Percentiles rank a stretch among this genome's conserved stretches.
Evolutionary conservation across 768 basidiomycete genomes (phyloP).

Genomic region (Polyporus arcularius): DNA sequence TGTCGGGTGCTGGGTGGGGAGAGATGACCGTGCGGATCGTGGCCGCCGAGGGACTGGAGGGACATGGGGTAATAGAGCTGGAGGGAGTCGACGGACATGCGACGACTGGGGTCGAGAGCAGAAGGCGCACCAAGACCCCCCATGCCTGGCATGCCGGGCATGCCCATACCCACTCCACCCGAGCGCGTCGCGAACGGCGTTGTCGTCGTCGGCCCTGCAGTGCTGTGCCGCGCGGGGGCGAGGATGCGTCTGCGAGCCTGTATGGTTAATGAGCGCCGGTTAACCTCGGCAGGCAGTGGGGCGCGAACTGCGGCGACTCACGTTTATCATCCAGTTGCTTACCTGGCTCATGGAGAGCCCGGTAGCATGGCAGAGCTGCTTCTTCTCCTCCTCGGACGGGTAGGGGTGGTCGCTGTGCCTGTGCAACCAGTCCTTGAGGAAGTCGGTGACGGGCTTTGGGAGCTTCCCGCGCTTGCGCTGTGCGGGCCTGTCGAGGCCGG

Average conservation of each 20-base stretch:
- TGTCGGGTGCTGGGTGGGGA: conserved; percentile 25
- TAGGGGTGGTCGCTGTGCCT: conserved; percentile 89
- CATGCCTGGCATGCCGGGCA: conserved; percentile 22
- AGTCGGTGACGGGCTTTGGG: conserved; percentile 89
- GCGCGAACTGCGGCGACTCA: conserved; percentile 31
- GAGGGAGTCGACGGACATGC: conserved; percentile 68
- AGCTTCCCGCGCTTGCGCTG: conserved; percentile 81
- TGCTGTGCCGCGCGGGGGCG: conserved; percentile 77
- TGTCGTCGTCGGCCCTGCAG: conserved; percentile 76
- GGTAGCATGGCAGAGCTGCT: conserved; percentile 82
- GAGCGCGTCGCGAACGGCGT: conserved; percentile 62
- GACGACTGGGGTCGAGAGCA: conserved; percentile 44
- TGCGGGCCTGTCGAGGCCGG: conserved; percentile 71
- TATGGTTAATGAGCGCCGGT: conserved; percentile 5
- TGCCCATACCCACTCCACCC: conserved; percentile 23
- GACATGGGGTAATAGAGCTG: conserved; percentile 82
- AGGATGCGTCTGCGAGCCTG: conserved; percentile 83
- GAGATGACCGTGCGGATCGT: conserved; percentile 18
- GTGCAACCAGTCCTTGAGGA: conserved; percentile 85
- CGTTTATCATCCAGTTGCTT: conserved; percentile 94
- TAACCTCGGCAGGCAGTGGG: not conserved
- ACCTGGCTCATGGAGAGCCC: conserved; percentile 89
- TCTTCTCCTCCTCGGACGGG: conserved; percentile 89
- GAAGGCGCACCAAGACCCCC: conserved; percentile 33
- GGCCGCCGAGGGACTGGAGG: conserved; percentile 50